These are phyloP conservation scores for Populus ilicifolia DNA, from an alignment of 345 rosid genomes.

Conservation along the genomic window DNA sequence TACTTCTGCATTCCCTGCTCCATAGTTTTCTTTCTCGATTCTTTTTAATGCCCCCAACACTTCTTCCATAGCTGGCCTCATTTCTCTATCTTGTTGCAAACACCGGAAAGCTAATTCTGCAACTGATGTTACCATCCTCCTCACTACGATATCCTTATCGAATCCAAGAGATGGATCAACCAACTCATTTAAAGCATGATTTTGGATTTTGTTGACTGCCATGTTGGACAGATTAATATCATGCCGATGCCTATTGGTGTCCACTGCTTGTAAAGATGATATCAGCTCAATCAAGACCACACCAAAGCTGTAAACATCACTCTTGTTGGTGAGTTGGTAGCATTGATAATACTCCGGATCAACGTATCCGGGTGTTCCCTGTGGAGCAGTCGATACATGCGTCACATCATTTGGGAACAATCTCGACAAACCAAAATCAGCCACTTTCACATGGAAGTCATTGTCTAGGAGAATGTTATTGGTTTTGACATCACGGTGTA, in stretches of 20 bases:
- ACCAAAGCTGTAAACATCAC: constrained; percentile 91
- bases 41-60: constrained; percentile 44
- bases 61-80: constrained; percentile 78
- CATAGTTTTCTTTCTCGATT: constrained; percentile 34
- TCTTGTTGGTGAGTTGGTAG: constrained; percentile 72
- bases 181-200: constrained; percentile 54
- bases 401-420: constrained; percentile 67
- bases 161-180: constrained; percentile 66
- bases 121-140: constrained; percentile 41
- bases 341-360: constrained; percentile 85
- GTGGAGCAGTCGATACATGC: constrained; percentile 89
- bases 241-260: constrained; percentile 52
- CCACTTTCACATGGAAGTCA: constrained; percentile 64
- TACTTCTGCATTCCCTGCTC: constrained; percentile 31
- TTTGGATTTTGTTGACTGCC: constrained; percentile 72
- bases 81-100: constrained; percentile 68
- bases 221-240: constrained; percentile 73
- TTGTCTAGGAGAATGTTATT: constrained; percentile 77
- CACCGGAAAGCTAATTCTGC: constrained; percentile 77
- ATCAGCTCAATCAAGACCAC: constrained; percentile 74
- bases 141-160: constrained; percentile 38
- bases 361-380: constrained; percentile 92
- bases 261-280: constrained; percentile 67
- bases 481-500: constrained; percentile 86
- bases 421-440: constrained; percentile 90